Evolutionary conservation across 345 rosid genomes (phyloP), one percentile per base, ranked within the genome.

Genomic region (Arabidopsis arenosa): DNA sequence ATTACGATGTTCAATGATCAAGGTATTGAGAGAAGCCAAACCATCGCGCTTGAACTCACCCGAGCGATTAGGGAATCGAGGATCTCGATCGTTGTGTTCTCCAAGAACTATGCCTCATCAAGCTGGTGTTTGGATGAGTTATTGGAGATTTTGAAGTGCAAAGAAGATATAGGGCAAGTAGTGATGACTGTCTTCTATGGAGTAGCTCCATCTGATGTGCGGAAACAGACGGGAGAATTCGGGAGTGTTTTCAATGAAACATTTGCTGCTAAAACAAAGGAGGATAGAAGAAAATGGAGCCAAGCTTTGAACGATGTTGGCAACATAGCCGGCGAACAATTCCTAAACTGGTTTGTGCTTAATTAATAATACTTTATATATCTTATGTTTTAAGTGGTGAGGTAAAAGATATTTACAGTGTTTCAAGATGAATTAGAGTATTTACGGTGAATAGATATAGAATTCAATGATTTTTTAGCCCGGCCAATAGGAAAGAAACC

Each of bases 101-200:
- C 58, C 0, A 26, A 53, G 15, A 53, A 53, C 8, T 53, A 53
- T 53, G 36, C 35, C 26, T 53, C 36, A 7, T 49, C 54, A 2
- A 49, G 54, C 1, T 49, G 54, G 54, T 49, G 54, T 15, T 18
- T 49, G 4, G 54, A 49, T 49, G 54, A 49, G 54, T 26, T 49
- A 6, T 49, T 49, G 11, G 48, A 61, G 13, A 61, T 61, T 39
- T 32, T 61, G 66, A 11, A 61, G n/a, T 61, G 66, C 66, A n/a
- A 1, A 0, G 26, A 36, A 9, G 32, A 36, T 0, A 10, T 0
- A 9, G 48, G n/a, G 2, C 45, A 7, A 21, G 18, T 15, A 5
- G 55, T 45, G 53, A 65, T 44, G 56, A 47, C 43, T 7, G 12
- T 56, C 40, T 32, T 56, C 21, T n/a, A 56, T 5, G 51, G 9